Percentiles rank a stretch among this genome's conserved stretches.
Conservation (phyloP, 163 green algal species). For the Scenedesmus sp. region DNA sequence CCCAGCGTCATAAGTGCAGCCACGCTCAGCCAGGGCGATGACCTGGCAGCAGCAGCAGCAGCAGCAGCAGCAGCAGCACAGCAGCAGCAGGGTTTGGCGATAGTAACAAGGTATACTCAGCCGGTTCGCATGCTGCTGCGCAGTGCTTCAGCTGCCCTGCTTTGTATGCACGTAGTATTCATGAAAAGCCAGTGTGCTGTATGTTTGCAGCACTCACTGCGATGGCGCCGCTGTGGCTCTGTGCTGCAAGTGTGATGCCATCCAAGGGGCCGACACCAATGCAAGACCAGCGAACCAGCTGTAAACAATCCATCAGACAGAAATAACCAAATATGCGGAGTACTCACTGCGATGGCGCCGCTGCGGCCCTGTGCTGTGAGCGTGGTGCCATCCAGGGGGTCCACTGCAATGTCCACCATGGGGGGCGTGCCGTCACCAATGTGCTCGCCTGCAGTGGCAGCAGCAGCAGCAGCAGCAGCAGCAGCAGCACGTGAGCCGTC, state of each 20-base stretch:
- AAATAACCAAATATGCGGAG: neutral
- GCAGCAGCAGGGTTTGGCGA: too few species aligned
- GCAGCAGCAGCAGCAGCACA: too few species aligned
- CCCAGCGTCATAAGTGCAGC: neutral
- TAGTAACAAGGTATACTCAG: too few species aligned
- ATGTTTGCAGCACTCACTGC: slow-evolving; percentile 50
- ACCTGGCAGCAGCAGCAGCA: neutral
- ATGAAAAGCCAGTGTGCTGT: neutral
- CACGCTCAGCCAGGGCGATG: neutral
- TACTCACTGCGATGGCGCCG: slow-evolving; percentile 78
- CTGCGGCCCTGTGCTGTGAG: slow-evolving; percentile 80
- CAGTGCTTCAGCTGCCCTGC: too few species aligned
- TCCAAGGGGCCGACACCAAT: slow-evolving; percentile 93
- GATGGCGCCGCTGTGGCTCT: slow-evolving; percentile 81
- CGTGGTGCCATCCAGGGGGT: slow-evolving; percentile 89
- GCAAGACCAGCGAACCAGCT: neutral
- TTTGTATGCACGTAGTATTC: too few species aligned
- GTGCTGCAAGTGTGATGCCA: slow-evolving; percentile 82
- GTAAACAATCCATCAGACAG: too few species aligned
- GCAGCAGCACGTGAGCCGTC: neutral
- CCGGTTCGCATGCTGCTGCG: too few species aligned
- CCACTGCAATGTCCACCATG: slow-evolving; percentile 88
- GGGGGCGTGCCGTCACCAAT: slow-evolving; percentile 75
- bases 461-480: neutral
- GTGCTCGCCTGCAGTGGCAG: slow-evolving; percentile 72